A percentile compares a stretch with the other conserved stretches of the same genome.
These are phyloP conservation scores for Populus simonii DNA, from an alignment of 345 rosid species.

Conservation along the genomic window DNA sequence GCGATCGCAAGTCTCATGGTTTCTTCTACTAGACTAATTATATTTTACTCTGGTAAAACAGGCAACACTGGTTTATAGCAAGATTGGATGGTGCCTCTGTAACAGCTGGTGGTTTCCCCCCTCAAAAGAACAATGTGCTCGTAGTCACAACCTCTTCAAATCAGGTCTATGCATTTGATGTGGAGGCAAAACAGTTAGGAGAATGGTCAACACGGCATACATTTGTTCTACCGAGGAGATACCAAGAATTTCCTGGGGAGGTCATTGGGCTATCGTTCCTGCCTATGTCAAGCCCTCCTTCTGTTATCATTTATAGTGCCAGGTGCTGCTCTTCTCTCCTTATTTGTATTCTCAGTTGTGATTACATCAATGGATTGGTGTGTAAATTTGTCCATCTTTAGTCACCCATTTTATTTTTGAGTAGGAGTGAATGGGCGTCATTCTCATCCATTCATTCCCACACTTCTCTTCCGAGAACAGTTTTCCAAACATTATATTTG, in stretches of 20 bases:
- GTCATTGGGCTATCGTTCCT: conserved; percentile 83
- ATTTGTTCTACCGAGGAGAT: conserved; percentile 63
- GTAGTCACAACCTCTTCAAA: conserved; percentile 75
- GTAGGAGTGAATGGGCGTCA: not conserved
- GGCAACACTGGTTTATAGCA: conserved; percentile 97
- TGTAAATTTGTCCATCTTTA: not conserved
- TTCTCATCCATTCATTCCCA: not conserved
- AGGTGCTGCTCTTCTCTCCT: conserved; percentile 45
- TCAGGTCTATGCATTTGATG: conserved; percentile 83
- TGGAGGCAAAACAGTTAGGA: conserved; percentile 83
- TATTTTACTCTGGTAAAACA: conserved; percentile 26
- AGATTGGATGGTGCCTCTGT: conserved; percentile 91
- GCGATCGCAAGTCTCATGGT: not conserved
- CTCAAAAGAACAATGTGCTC: conserved; percentile 62
- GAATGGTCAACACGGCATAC: conserved; percentile 78
- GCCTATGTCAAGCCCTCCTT: conserved; percentile 50
- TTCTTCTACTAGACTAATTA: not conserved
- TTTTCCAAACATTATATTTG: not conserved
- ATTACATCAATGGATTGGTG: not conserved
- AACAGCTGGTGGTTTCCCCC: conserved; percentile 87
- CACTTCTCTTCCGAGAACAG: not conserved
- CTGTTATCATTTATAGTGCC: conserved; percentile 74
- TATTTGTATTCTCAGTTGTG: not conserved
- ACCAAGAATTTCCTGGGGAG: conserved; percentile 95
- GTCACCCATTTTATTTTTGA: not conserved